These are phyloP conservation scores for Mycena maculata DNA, from an alignment of 768 basidiomycete species.

Conservation along the genomic window DNA sequence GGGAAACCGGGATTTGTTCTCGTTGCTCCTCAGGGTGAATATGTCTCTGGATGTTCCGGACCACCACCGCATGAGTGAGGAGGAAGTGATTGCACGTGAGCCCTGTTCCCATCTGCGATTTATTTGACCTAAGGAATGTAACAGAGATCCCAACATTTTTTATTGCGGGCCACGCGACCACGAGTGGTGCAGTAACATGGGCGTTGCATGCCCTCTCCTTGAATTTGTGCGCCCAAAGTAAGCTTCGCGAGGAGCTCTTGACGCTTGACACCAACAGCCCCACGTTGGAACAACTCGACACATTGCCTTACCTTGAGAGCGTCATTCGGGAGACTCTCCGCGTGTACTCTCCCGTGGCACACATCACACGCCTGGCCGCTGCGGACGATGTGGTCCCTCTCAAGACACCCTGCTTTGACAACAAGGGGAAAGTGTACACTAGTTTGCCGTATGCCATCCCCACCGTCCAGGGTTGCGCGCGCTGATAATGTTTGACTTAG, in stretches of 20 bases:
- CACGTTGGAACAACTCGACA: slow-evolving; percentile 55
- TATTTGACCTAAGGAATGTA: not conserved
- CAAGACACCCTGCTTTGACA: slow-evolving; percentile 37
- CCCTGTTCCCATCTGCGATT: slow-evolving; percentile 36
- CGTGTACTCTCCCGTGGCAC: slow-evolving; percentile 39
- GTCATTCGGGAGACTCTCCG: slow-evolving; percentile 26
- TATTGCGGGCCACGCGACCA: slow-evolving; percentile 27
- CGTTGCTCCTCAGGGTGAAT: slow-evolving; percentile 60
- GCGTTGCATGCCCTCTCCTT: slow-evolving; percentile 53
- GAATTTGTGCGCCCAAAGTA: slow-evolving; percentile 51
- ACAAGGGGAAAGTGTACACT: slow-evolving; percentile 37
- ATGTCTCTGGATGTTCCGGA: slow-evolving; percentile 59
- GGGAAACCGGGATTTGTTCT: slow-evolving; percentile 57
- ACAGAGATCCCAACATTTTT: slow-evolving; percentile 28
- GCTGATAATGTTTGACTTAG: not conserved
- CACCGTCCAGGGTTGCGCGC: not conserved
- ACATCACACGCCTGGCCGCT: slow-evolving; percentile 39
- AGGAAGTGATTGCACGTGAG: slow-evolving; percentile 58
- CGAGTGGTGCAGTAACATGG: slow-evolving; percentile 48
- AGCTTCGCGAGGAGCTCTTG: slow-evolving; percentile 57
- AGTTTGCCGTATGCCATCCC: slow-evolving; percentile 8
- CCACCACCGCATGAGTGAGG: slow-evolving; percentile 55
- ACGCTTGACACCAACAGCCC: slow-evolving; percentile 48
- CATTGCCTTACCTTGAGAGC: slow-evolving; percentile 17
- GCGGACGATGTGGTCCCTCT: slow-evolving; percentile 45